Base-by-base conservation (phyloP, 2,329 filamentous ascomycete species). In the Colletotrichum sp. region DNA sequence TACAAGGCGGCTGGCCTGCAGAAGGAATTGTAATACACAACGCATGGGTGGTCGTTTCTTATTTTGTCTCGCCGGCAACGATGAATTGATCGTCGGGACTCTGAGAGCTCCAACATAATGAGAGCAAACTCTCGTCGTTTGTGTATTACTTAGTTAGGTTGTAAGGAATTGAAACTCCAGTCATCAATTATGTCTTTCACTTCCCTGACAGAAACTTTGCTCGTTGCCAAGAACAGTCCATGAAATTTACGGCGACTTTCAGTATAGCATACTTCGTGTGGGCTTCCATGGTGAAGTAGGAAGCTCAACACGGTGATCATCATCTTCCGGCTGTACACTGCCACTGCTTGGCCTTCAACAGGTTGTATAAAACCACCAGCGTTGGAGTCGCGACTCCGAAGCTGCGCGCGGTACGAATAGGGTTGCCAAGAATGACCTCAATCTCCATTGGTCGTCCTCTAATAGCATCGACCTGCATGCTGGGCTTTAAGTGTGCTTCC, bases 1-100 rank as follows among this genome's bases (percentile, higher is more conserved):
- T 49, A 21, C 3, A 49, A 4, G 44, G 0, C 10, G 5, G 1
- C n/a, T 49, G 6, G 10, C 44, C 2, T 21, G 6, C 44, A 49
- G 26, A 5, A 26, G 26, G 2, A 5, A 5, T 5, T 6, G 44
- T 4, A 7, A 2, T 4, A 49, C 44, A 49, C 44, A 49, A 13
- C 16, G 4, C n/a, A 13, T 1, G 10, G 6, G 9, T 13, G 6
- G 0, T 10, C n/a, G n/a, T 49, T 21, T 13, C n/a, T 8, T 21
- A 1, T 8, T 7, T 49, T 8, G n/a, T 21, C 2, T 0, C 2
- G 44, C 10, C 10, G 44, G 2, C n/a, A 49, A 13, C 6, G 8
- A 3, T 5, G 10, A 8, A 13, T 49, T 0, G 0, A 4, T 49
- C 2, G 10, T 7, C 10, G n/a, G n/a, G 0, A 0, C 44, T 49